phyloP scores from a whole-genome alignment of 331 rosid genomes.

The Phaseolus coccineus region DNA sequence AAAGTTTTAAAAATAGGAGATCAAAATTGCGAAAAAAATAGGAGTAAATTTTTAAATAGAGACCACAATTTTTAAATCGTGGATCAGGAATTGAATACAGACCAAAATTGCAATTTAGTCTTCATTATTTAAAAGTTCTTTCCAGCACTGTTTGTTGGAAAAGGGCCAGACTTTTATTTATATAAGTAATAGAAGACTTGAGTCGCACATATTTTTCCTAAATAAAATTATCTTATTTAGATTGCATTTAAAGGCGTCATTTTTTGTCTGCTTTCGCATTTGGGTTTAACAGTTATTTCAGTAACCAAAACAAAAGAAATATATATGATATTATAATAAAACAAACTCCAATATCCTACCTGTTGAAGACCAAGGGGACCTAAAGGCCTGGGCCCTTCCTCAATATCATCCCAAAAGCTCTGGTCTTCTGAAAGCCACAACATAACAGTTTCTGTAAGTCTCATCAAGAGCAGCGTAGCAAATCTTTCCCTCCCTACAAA shows the following conservation, averaged over 20 bases:
- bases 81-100: too few relatives aligned
- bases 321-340: not conserved
- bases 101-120: too few relatives aligned
- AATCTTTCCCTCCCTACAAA: conserved; percentile 96
- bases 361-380: conserved; percentile 96
- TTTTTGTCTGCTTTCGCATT: conserved; percentile 19
- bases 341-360: conserved; percentile 53
- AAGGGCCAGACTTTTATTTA: not conserved
- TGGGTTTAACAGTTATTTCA: conserved; percentile 1
- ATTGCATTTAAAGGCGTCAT: not conserved
- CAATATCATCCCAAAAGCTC: conserved; percentile 99
- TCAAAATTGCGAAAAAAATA: too few relatives aligned
- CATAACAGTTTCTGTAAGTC: conserved; percentile 97
- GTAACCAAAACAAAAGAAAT: conserved; percentile 3
- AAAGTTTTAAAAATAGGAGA: too few relatives aligned
- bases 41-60: too few relatives aligned
- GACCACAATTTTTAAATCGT: too few relatives aligned
- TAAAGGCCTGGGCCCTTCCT: conserved; percentile 91
- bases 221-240: conserved; percentile 12
- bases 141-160: too few relatives aligned
- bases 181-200: not conserved
- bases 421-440: conserved; percentile 98
- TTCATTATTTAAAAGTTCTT: too few relatives aligned
- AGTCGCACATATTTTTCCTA: not conserved
- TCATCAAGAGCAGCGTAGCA: conserved; percentile 92